Base-by-base conservation (phyloP, 2,329 filamentous ascomycete genomes). In the Raffaelea deltoideospora region DNA sequence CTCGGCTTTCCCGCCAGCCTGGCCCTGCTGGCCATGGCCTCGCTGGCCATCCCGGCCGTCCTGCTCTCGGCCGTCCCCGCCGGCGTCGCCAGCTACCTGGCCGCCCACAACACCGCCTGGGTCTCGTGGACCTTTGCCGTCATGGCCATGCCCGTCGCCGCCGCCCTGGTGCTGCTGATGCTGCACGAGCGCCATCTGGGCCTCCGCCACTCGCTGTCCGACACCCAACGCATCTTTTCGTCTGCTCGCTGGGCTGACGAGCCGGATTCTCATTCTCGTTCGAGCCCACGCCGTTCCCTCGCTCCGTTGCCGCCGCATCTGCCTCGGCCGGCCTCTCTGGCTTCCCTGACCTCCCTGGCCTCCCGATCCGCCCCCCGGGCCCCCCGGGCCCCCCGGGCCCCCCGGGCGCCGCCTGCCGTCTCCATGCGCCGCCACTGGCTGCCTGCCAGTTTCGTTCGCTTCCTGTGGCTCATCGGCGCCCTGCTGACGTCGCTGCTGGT, bases 61-160 rank as follows among this genome's bases (percentile, higher is more conserved):
- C 53, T 79, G 21, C 79, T 78, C 47, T 23, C 21, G 10, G 60
- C 69, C 37, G 57, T 64, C 18, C 65, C 67, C 0, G 59, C 65
- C 33, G 57, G 65, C 3, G 61, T 61, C 34, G 72, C 65, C 33
- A 14, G 10, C 23, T 26, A 13, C 14, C 54, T 78, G 31, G 72
- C 67, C 10, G 51, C 59, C 8, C 71, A 78, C 55, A 80, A 80
- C 52, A 79, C 76, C 2, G 64, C 68, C 2, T 80, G 76, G 76
- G 75, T 79, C 42, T 67, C 69, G 9, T 78, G 76, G 70, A 78
- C 75, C 1, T 80, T 80, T 52, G 61, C 76, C 48, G 73, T 74
- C 47, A 80, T 80, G 76, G 72, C 73, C 30, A 63, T 78, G 58
- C 76, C 76, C 3, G 71, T 79, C n/a, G 61, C 69, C 32, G 72